phyloP scores from a whole-genome alignment of 108 stramenopile genomes.

The Fragilariopsis cylindrus region DNA sequence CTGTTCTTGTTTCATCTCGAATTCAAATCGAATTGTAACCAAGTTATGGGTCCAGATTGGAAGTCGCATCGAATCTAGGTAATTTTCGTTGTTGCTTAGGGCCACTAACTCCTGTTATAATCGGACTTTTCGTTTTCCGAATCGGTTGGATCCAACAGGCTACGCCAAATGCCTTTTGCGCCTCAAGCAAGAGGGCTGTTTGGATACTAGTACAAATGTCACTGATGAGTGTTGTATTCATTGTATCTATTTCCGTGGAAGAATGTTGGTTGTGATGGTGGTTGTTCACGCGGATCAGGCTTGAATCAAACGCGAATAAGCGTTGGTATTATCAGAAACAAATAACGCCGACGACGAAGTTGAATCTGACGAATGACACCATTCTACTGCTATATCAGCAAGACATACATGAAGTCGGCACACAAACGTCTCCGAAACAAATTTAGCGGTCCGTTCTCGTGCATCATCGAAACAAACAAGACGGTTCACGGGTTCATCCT shows the following conservation, averaged over 20 bases:
- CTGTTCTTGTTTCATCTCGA: slow-evolving; percentile 28
- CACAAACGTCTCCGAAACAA: slow-evolving; percentile 18
- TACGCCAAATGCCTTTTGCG: slow-evolving; percentile 44
- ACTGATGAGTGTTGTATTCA: background rate
- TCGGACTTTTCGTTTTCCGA: slow-evolving; percentile 35
- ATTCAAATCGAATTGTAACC: slow-evolving; percentile 55
- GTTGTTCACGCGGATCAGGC: background rate
- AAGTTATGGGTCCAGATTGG: slow-evolving; percentile 46
- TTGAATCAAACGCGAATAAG: slow-evolving; percentile 25
- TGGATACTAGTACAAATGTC: slow-evolving; percentile 33
- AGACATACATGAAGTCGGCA: slow-evolving; percentile 23
- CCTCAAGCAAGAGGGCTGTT: slow-evolving; percentile 35
- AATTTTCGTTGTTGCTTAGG: slow-evolving; percentile 20
- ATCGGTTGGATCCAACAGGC: slow-evolving; percentile 49
- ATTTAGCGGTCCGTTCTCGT: slow-evolving; percentile 14
- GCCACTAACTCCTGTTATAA: slow-evolving; percentile 37
- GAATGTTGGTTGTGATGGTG: background rate
- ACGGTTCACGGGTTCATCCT: background rate
- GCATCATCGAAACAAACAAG: slow-evolving; percentile 27
- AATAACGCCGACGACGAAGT: background rate
- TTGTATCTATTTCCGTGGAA: background rate
- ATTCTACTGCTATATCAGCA: slow-evolving; percentile 14
- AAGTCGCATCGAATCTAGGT: slow-evolving; percentile 22
- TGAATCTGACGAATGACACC: slow-evolving; percentile 17
- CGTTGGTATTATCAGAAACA: background rate